phyloP scores from a whole-genome alignment of 2,329 filamentous ascomycete species.

The Hortaea sp. region DNA sequence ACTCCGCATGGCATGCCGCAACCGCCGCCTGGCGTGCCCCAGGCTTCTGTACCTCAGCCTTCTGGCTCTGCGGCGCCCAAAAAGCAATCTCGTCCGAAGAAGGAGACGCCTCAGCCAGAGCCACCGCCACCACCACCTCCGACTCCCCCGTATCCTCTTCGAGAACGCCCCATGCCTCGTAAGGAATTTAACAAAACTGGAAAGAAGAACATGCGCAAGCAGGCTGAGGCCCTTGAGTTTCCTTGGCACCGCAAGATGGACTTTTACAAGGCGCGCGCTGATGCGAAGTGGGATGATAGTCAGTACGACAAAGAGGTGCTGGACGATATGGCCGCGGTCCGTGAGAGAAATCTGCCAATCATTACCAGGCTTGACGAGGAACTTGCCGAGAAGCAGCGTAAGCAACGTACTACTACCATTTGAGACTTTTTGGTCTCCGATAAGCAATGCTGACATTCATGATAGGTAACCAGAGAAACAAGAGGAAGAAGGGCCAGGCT shows the following conservation, averaged over 20 bases:
- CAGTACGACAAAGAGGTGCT: constrained; percentile 20
- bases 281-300: constrained; percentile 20
- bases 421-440: background rate
- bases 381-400: constrained; percentile 19
- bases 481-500: constrained; percentile 12
- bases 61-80: background rate
- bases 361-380: constrained; percentile 18
- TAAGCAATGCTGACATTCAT: constrained; percentile 3
- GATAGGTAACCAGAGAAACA: constrained; percentile 9
- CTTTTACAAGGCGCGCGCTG: constrained; percentile 15
- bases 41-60: background rate
- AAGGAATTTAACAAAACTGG: constrained; percentile 12
- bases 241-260: constrained; percentile 24
- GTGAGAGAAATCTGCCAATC: constrained; percentile 15
- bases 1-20: background rate
- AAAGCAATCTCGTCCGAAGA: background rate
- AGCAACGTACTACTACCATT: constrained; percentile 2
- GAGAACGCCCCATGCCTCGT: constrained; percentile 4
- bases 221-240: constrained; percentile 16
- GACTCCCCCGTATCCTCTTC: constrained; percentile 7
- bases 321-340: constrained; percentile 15
- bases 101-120: background rate
- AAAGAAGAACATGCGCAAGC: constrained; percentile 12
- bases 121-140: background rate
- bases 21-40: constrained; percentile 1